Conservation (phyloP, 176 grass and related monocot species). For the Alloteropsis semialata region DNA sequence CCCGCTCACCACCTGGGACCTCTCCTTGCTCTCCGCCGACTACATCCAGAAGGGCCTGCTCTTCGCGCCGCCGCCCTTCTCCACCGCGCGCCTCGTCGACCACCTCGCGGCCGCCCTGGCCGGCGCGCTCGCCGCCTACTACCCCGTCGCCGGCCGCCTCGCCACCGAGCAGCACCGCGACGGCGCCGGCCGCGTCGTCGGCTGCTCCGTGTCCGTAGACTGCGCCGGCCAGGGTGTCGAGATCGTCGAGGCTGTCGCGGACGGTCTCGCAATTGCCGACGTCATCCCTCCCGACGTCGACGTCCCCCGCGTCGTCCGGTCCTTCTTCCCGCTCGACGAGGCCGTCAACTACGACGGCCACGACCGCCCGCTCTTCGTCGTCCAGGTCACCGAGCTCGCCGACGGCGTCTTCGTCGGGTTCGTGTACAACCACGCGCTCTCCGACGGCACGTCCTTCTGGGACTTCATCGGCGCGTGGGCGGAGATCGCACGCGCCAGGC, state of each 20-base stretch:
- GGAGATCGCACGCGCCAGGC: conserved; percentile 27
- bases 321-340: conserved; percentile 40
- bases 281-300: conserved; percentile 7
- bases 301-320: conserved; percentile 27
- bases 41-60: conserved; percentile 48
- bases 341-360: conserved; percentile 53
- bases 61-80: conserved; percentile 25
- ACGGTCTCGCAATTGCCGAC: conserved; percentile 24
- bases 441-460: conserved; percentile 77
- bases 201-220: conserved; percentile 42
- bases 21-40: conserved; percentile 35
- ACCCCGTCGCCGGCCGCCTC: conserved; percentile 36
- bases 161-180: conserved; percentile 15
- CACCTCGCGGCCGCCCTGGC: conserved; percentile 42
- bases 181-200: not conserved
- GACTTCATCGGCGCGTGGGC: conserved; percentile 66
- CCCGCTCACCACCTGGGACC: conserved; percentile 44
- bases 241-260: conserved; percentile 44
- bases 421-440: conserved; percentile 66
- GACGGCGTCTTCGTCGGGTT: conserved; percentile 37
- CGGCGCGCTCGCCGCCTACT: conserved; percentile 21
- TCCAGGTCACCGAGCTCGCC: conserved; percentile 42
- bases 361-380: conserved; percentile 37
- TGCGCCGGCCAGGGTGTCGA: conserved; percentile 54
- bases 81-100: conserved; percentile 29